Evolutionary conservation across 78 protist genomes (phyloP).

Genomic region (Dictyostelium firmibasis): DNA sequence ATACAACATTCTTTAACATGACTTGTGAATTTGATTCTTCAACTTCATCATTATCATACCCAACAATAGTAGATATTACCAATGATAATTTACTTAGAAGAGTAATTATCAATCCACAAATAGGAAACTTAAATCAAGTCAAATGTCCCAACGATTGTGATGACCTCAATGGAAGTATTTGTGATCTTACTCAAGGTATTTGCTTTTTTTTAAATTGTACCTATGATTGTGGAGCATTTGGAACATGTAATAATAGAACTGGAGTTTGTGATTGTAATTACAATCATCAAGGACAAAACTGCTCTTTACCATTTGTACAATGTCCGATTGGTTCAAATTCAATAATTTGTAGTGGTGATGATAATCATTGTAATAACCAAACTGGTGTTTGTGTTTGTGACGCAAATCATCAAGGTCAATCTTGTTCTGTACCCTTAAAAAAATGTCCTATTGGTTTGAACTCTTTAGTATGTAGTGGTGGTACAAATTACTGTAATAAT

Average conservation of each 20-base stretch:
- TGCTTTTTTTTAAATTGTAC: not conserved
- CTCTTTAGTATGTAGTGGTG: too few species aligned
- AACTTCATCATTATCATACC: not conserved
- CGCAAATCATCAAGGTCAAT: not conserved
- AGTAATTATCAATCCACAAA: not conserved
- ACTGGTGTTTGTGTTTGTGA: not conserved
- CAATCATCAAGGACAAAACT: not conserved
- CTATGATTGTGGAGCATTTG: not conserved
- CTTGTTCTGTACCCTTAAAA: too few species aligned
- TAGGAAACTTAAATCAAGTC: not conserved
- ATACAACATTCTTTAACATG: not conserved
- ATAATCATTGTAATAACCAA: not conserved
- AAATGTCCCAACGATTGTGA: not conserved
- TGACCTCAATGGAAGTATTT: not conserved
- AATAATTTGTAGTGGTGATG: not conserved
- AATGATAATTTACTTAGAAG: not conserved
- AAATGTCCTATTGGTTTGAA: too few species aligned
- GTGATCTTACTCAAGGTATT: not conserved
- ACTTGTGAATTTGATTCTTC: not conserved
- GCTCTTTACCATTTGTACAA: not conserved
- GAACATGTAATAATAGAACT: not conserved
- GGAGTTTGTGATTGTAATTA: not conserved
- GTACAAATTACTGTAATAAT: too few species aligned
- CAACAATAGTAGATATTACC: not conserved
- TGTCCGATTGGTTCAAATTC: not conserved